Evolutionary conservation across 2,329 filamentous ascomycete genomes (phyloP).

Genomic region (Hirsutella thompsonii): DNA sequence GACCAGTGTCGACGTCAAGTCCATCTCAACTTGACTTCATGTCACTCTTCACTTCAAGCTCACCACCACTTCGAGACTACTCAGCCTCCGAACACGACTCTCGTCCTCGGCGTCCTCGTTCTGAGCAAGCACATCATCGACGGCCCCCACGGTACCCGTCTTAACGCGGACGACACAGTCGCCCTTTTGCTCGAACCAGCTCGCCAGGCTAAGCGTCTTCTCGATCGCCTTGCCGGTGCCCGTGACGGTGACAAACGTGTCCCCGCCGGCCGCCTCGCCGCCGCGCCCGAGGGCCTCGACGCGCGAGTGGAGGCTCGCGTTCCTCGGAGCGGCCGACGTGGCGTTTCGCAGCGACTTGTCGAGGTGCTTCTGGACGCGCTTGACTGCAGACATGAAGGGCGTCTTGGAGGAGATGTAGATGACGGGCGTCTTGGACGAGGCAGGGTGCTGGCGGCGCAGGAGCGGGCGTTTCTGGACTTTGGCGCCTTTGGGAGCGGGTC

Average conservation of each 20-base stretch:
- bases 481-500: conserved; percentile 22
- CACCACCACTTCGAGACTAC: conserved; percentile 36
- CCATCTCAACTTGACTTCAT: background rate
- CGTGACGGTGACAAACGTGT: conserved; percentile 39
- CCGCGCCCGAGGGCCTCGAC: conserved; percentile 26
- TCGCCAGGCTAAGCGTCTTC: conserved; percentile 47
- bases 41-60: conserved; percentile 21
- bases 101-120: conserved; percentile 23
- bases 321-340: conserved; percentile 32
- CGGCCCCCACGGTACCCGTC: conserved; percentile 49
- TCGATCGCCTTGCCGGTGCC: conserved; percentile 56
- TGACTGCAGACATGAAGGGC: conserved; percentile 55
- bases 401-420: conserved; percentile 55
- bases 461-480: conserved; percentile 37
- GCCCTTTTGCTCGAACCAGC: conserved; percentile 50
- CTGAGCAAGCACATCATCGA: conserved; percentile 50
- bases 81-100: conserved; percentile 33
- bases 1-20: background rate
- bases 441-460: conserved; percentile 24
- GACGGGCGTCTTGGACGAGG: conserved; percentile 28
- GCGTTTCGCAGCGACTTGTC: conserved; percentile 30
- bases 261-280: conserved; percentile 11
- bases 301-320: conserved; percentile 31
- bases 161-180: conserved; percentile 45
- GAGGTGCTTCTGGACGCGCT: conserved; percentile 52